Evolutionary conservation across 495 filamentous ascomycete species (phyloP), one percentile per base, ranked within the genome.

Genomic region (Penicillium ochrochloron): DNA sequence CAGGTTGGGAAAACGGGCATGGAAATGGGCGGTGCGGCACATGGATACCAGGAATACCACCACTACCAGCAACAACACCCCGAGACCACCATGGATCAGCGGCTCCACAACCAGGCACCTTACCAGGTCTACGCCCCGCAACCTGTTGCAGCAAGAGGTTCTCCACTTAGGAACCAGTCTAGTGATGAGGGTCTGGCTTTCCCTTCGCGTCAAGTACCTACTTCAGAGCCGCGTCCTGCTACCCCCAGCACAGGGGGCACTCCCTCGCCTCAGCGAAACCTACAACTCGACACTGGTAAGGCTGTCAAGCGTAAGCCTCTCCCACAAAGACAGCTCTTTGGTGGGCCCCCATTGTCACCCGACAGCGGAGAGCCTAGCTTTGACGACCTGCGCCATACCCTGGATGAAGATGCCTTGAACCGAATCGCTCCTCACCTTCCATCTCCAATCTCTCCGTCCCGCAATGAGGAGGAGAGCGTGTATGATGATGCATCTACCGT

Each of bases 291-390:
- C 50, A 80, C 82, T 19, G 62, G 69, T 39, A 78, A 77, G 61
- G 78, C 80, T 41, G 80, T 89, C 51, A 79, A 76, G 61, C 80
- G 87, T 62, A 95, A 93, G 68, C 90, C 92, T 27, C 74, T 92
- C 6, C 88, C 90, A 6, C 70, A 70, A 34, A 61, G 68, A 53
- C 59, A 61, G 12, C 11, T 68, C 4, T 65, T 70, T 29, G 42
- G 29, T 6, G 34, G 60, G 41, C 48, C 29, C 23, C 37, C 62
- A 17, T 51, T 35, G n/a, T 63, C 62, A 21, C 60, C 63, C 6
- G 51, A 52, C 8, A 25, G 48, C 14, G 70, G 50, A 15, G 76
- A 83, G 62, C 85, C 85, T 31, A 89, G 85, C 70, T 81, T 83
- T 42, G 87, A 87, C 57, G 90, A 88, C 67, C 81, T 92, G 61